Evolutionary conservation across 148 eudicot species (phyloP).

Genomic region (Arbutus unedo): DNA sequence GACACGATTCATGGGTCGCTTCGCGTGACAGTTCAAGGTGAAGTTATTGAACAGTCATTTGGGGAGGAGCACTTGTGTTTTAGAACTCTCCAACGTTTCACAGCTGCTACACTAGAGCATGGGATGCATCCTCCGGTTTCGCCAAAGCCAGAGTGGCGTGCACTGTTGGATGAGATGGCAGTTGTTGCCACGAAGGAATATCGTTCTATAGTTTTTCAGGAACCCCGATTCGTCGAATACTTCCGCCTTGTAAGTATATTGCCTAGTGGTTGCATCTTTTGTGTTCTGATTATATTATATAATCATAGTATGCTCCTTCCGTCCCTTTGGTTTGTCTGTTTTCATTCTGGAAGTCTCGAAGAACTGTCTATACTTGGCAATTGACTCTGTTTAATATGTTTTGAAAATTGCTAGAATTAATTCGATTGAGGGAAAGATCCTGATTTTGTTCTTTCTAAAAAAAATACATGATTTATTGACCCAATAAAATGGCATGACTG

Average conservation of each 20-base stretch:
- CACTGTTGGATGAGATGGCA: conserved; percentile 83
- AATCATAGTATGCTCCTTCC: not conserved
- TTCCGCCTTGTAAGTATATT: conserved; percentile 71
- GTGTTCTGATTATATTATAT: not conserved
- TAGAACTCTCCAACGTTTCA: conserved; percentile 77
- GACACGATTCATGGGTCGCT: conserved; percentile 84
- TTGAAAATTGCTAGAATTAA: not conserved
- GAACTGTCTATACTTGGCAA: not conserved
- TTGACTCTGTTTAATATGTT: not conserved
- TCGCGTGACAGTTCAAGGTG: conserved; percentile 91
- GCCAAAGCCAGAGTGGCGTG: conserved; percentile 92
- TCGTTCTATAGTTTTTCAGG: conserved; percentile 79
- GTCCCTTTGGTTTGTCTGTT: not conserved
- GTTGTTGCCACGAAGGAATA: conserved; percentile 75
- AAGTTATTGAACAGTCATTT: conserved; percentile 85
- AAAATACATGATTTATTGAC: not conserved
- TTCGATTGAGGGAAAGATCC: not conserved
- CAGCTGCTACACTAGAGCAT: conserved; percentile 90
- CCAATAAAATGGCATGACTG: not conserved
- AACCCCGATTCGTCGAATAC: conserved; percentile 89
- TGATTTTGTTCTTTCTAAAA: not conserved
- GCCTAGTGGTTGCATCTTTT: not conserved
- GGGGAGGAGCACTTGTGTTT: conserved; percentile 94
- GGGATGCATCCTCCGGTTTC: conserved; percentile 86
- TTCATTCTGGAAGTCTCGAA: not conserved